phyloP scores from a whole-genome alignment of 495 filamentous ascomycete genomes.

The Trypethelium eluteriae region DNA sequence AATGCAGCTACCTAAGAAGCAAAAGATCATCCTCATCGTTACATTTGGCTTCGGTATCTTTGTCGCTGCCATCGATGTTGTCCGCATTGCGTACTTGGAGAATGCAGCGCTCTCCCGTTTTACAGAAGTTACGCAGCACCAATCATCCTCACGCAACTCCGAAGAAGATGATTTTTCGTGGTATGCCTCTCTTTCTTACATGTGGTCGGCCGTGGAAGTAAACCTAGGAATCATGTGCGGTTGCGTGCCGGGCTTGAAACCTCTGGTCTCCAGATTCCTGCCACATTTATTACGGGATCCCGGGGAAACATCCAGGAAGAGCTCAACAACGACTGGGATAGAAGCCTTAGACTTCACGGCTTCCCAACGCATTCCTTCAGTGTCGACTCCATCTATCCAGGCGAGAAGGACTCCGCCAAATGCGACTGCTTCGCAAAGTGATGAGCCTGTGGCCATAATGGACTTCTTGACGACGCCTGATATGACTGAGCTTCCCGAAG shows the following conservation, averaged over 20 bases:
- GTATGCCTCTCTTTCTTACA: constrained; percentile 72
- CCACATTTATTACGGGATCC: constrained; percentile 59
- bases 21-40: constrained; percentile 75
- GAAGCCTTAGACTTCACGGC: constrained; percentile 16
- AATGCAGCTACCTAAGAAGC: constrained; percentile 72
- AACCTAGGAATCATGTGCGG: constrained; percentile 82
- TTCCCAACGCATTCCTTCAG: constrained; percentile 21
- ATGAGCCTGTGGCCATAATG: constrained; percentile 45
- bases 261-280: constrained; percentile 65
- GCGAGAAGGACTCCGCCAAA: constrained; percentile 13
- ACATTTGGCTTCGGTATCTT: constrained; percentile 80
- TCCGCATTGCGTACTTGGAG: constrained; percentile 84
- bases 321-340: constrained; percentile 20
- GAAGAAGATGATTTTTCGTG: constrained; percentile 49
- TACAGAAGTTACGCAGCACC: constrained; percentile 17
- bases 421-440: constrained; percentile 17
- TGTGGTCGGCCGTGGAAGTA: constrained; percentile 83
- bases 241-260: constrained; percentile 83
- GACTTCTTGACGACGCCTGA: constrained; percentile 54
- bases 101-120: constrained; percentile 49
- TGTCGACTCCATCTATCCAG: background rate
- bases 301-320: constrained; percentile 28
- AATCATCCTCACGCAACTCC: constrained; percentile 23
- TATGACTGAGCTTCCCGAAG: constrained; percentile 29
- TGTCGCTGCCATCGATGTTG: constrained; percentile 77